These are phyloP conservation scores for Geotrichum cucujoidarum DNA, from an alignment of 1,139 yeast genomes.

Conservation along the genomic window DNA sequence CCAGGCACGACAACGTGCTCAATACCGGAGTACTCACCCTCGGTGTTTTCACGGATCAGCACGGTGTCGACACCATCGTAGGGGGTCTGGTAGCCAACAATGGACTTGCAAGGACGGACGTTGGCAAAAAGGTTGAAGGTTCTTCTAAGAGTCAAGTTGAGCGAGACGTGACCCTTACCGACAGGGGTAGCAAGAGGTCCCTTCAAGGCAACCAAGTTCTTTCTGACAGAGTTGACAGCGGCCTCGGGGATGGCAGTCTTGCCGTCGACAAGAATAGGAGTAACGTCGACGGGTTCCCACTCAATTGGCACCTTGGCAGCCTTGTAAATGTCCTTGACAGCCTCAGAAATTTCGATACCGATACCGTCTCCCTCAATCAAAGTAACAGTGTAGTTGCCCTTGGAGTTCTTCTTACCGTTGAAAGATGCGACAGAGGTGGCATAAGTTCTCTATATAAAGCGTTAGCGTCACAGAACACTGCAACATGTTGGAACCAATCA, in stretches of 20 bases:
- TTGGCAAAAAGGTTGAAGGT: constrained; percentile 94
- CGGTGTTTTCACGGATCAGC: constrained; percentile 93
- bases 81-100: constrained; percentile 91
- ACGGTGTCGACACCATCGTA: constrained; percentile 86
- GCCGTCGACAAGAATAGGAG: constrained; percentile 53
- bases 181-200: constrained; percentile 93
- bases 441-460: constrained; percentile 30
- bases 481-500: background rate
- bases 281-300: constrained; percentile 86
- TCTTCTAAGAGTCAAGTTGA: constrained; percentile 94
- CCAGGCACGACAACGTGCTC: constrained; percentile 98
- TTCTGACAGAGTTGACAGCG: constrained; percentile 85
- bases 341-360: constrained; percentile 92
- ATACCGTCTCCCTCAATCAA: constrained; percentile 98
- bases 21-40: constrained; percentile 97
- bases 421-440: constrained; percentile 53
- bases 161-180: constrained; percentile 69
- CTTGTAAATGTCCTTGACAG: constrained; percentile 85
- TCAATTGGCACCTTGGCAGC: constrained; percentile 85
- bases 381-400: constrained; percentile 75
- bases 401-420: constrained; percentile 52
- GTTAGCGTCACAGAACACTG: no score
- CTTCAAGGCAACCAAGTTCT: constrained; percentile 95
- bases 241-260: constrained; percentile 54
- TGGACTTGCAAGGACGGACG: constrained; percentile 83